A percentile compares a stretch with the other conserved stretches of the same genome.
These are phyloP conservation scores for Exophiala sp. DNA, from an alignment of 2,329 filamentous ascomycete genomes.

Conservation along the genomic window DNA sequence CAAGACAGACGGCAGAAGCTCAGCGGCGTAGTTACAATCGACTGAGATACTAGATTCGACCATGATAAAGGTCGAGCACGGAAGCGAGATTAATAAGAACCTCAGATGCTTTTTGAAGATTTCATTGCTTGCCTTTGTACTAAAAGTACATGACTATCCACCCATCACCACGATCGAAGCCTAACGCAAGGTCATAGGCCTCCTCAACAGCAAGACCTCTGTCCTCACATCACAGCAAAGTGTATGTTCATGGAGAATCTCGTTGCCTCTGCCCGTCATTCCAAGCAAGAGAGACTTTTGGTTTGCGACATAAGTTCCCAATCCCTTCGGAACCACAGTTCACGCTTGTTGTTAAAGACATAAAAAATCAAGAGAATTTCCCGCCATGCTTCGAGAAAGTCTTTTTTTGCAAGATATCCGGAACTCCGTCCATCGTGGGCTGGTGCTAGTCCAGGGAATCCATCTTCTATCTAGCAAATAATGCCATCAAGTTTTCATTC, in stretches of 20 bases:
- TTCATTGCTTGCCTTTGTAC: conserved; percentile 23
- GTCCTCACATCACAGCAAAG: conserved; percentile 25
- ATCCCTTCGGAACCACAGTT: background rate
- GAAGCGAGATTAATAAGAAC: conserved; percentile 8
- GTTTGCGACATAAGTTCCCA: conserved; percentile 29
- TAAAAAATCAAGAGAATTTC: conserved; percentile 35
- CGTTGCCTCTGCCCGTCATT: conserved; percentile 30
- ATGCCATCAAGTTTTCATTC: conserved; percentile 32
- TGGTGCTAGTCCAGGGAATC: conserved; percentile 38
- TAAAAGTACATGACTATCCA: conserved; percentile 25
- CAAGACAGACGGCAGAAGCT: too few relatives aligned
- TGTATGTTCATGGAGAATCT: conserved; percentile 28
- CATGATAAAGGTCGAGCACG: background rate
- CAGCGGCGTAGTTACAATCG: too few relatives aligned
- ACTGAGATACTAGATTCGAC: background rate
- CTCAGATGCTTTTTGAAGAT: conserved; percentile 22
- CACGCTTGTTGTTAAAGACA: conserved; percentile 31
- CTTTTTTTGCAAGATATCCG: conserved; percentile 70
- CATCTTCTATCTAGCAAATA: conserved; percentile 45
- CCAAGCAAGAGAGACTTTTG: conserved; percentile 30
- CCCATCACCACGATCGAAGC: conserved; percentile 18
- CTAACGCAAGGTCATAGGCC: conserved; percentile 28
- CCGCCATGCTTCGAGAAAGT: conserved; percentile 23
- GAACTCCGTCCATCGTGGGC: conserved; percentile 63
- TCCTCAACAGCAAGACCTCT: conserved; percentile 29